A percentile compares a stretch with the other conserved stretches of the same genome.
phyloP scores from a whole-genome alignment of 345 rosid genomes.

The Isatis tinctoria region DNA sequence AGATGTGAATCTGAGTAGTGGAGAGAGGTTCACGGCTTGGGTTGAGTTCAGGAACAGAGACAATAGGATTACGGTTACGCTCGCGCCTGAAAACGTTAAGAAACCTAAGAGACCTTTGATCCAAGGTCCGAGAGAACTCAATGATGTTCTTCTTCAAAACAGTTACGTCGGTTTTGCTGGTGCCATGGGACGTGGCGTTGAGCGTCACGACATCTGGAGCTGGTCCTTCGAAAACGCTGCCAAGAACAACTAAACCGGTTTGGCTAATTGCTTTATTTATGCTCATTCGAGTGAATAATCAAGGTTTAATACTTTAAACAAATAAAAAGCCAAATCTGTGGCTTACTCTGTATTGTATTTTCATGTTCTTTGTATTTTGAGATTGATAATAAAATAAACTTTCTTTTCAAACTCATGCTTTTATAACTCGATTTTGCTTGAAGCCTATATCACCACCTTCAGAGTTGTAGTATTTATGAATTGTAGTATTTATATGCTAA shows the following conservation, averaged over 20 bases:
- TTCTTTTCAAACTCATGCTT: background rate
- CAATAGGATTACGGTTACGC: conserved; percentile 11
- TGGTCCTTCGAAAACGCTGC: conserved; percentile 28
- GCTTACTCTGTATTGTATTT: background rate
- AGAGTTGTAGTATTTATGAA: too few relatives aligned
- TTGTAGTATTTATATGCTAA: too few relatives aligned
- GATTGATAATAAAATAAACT: background rate
- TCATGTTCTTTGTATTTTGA: background rate
- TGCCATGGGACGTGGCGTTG: conserved; percentile 29
- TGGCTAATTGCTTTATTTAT: background rate
- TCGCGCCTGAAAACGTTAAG: conserved; percentile 24
- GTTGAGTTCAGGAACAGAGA: conserved; percentile 29
- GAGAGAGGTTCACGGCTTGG: conserved; percentile 32
- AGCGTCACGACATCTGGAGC: conserved; percentile 35
- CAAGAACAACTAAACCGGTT: conserved; percentile 5
- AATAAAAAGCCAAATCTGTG: conserved; percentile 21
- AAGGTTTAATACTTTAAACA: background rate
- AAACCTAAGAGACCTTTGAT: conserved; percentile 37
- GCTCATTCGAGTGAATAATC: background rate
- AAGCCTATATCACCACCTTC: too few relatives aligned
- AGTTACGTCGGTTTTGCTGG: conserved; percentile 32
- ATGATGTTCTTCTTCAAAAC: conserved; percentile 22
- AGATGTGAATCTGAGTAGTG: conserved; percentile 30
- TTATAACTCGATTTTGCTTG: too few relatives aligned
- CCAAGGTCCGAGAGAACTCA: conserved; percentile 22